Conservation (phyloP, 176 grass and related monocot species). For the Phoenix roebelenii region DNA sequence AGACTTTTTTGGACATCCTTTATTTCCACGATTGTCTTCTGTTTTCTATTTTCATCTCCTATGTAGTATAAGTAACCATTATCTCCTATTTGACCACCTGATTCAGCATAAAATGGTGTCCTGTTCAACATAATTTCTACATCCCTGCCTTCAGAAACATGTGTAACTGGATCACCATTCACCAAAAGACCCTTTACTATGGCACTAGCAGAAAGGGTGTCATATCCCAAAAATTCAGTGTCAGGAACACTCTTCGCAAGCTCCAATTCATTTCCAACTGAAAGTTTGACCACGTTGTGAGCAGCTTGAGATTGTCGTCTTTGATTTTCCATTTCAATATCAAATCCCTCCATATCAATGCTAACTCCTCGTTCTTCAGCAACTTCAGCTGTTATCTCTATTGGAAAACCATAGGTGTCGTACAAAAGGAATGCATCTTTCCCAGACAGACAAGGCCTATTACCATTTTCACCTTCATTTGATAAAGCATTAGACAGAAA, state of each 20-base stretch:
- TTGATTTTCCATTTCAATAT: constrained; percentile 93
- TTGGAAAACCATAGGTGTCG: constrained; percentile 92
- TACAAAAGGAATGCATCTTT: constrained; percentile 94
- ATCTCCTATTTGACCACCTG: constrained; percentile 91
- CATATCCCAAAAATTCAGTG: constrained; percentile 88
- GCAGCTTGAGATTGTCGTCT: constrained; percentile 85
- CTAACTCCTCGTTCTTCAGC: constrained; percentile 53
- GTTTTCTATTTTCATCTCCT: constrained; percentile 39
- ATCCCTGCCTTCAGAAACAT: constrained; percentile 67
- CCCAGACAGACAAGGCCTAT: constrained; percentile 67
- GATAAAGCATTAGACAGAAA: constrained; percentile 58
- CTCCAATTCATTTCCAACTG: constrained; percentile 71
- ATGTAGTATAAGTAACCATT: constrained; percentile 62
- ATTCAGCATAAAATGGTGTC: constrained; percentile 97
- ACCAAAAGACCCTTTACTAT: constrained; percentile 74
- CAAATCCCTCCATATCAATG: constrained; percentile 79
- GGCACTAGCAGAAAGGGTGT: constrained; percentile 54
- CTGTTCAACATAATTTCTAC: constrained; percentile 85
- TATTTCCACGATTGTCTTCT: constrained; percentile 59
- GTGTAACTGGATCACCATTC: constrained; percentile 60
- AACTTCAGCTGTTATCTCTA: constrained; percentile 96
- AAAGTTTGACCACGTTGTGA: constrained; percentile 79
- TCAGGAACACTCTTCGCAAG: constrained; percentile 60
- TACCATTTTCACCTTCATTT: constrained; percentile 41
- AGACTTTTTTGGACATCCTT: constrained; percentile 82